Percentiles rank a stretch among this genome's conserved stretches.
Evolutionary conservation across 2,329 filamentous ascomycete genomes (phyloP).

Genomic region (Helminthosporium solani): DNA sequence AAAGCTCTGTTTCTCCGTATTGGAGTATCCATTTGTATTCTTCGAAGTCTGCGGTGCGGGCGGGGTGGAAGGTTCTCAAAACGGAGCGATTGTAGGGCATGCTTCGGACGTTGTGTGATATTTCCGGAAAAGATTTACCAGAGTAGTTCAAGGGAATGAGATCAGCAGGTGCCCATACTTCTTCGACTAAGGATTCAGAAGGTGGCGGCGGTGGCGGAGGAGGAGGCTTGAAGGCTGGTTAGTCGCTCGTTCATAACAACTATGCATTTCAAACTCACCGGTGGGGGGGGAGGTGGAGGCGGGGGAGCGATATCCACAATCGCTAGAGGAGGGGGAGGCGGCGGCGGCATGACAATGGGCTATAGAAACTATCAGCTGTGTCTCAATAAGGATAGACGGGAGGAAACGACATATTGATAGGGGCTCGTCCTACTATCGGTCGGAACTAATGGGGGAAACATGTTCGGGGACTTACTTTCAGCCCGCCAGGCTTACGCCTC

Average conservation of each 20-base stretch:
- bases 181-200: constrained; percentile 1
- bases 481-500: neutral
- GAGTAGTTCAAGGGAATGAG: constrained; percentile 27
- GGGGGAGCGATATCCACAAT: neutral
- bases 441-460: neutral
- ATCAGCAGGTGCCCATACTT: constrained; percentile 13
- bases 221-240: constrained; percentile 13
- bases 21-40: constrained; percentile 33
- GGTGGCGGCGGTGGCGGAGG: constrained; percentile 14
- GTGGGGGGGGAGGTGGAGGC: constrained; percentile 7
- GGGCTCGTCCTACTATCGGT: too few relatives aligned
- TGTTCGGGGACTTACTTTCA: neutral
- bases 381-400: too few relatives aligned
- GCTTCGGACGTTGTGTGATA: constrained; percentile 20
- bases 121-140: constrained; percentile 14
- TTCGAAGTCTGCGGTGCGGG: constrained; percentile 26
- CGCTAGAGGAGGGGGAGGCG: neutral
- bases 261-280: constrained; percentile 1
- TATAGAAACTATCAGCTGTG: neutral
- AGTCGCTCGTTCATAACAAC: neutral
- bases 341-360: neutral
- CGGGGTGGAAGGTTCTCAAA: constrained; percentile 23
- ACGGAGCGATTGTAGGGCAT: constrained; percentile 28
- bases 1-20: constrained; percentile 24
- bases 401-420: too few relatives aligned